A percentile compares a stretch with the other conserved stretches of the same genome.
Conservation (phyloP, 78 protist species). For the Polysphondylium violaceum region DNA sequence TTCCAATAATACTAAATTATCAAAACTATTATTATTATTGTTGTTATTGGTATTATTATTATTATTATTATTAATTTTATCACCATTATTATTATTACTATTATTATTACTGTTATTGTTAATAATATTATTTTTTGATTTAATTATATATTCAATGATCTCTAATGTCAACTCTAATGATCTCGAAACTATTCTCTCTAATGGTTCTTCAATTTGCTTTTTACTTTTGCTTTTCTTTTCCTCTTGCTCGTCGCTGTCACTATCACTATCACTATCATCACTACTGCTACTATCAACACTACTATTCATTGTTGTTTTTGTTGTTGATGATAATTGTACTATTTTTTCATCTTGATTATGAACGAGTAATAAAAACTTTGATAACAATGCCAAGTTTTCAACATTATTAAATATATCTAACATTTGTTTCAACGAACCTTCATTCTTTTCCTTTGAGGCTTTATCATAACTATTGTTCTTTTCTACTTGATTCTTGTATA, state of each 20-base stretch:
- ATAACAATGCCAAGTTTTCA: background rate
- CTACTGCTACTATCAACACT: no score
- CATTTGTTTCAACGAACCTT: background rate
- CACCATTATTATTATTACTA: background rate
- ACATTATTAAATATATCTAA: background rate
- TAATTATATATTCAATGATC: background rate
- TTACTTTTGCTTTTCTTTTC: no score
- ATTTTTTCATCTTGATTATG: background rate
- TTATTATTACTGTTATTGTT: background rate
- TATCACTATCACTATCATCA: background rate
- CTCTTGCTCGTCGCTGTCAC: background rate
- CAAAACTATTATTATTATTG: background rate
- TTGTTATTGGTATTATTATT: background rate
- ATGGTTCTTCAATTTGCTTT: no score
- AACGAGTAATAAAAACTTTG: background rate
- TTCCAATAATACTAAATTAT: background rate
- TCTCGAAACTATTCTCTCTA: no score
- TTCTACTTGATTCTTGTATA: slow-evolving; percentile 23
- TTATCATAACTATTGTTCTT: background rate
- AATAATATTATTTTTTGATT: background rate
- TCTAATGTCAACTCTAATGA: no score
- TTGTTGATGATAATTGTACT: background rate
- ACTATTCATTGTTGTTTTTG: background rate
- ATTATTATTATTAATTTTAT: background rate
- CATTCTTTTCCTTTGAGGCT: background rate